Base-by-base conservation (phyloP, 2,329 filamentous ascomycete genomes). In the Aspergillus eucalypticola region DNA sequence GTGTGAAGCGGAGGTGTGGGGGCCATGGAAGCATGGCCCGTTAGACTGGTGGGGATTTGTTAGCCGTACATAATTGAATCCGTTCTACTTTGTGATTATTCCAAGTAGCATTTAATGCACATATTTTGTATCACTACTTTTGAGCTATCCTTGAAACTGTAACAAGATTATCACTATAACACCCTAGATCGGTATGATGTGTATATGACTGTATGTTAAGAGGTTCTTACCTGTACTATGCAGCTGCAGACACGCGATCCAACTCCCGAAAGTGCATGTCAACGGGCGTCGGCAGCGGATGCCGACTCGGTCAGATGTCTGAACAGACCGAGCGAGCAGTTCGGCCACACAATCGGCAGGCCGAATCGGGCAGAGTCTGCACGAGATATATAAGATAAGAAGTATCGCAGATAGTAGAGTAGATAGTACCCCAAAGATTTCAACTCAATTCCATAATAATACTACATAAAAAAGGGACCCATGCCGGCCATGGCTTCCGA, bases 261-360 rank as follows among this genome's bases (percentile, higher is more conserved):
- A 42, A n/a, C 39, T 17, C 39, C 39, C 39, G 39, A 10, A 8
- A 13, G 6, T 29, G 44, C 21, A 21, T n/a, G n/a, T 44, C 52
- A 39, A 39, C 51, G 38, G 23, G 38, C 21, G 15, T 55, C 39
- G 39, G 53, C 25, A 25, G 3, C 2, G 35, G 2, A n/a, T 15
- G 8, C 39, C 39, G 39, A 5, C 25, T 19, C 15, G 25, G 25
- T 41, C 32, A 35, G 32, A 35, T 13, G 10, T 11, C 11, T 11
- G 32, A 13, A 5, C 5, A 35, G 11, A 13, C 32, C 53, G 53
- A 44, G 38, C 39, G 11, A 44, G 15, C 54, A 39, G 25, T 42
- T 65, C 64, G 63, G 64, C 56, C 58, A 58, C 56, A 64, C 58
- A 54, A 54, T 50, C 58, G 60, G 58, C 35, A 59, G 49, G 54